Percentiles rank a stretch among this genome's conserved stretches.
phyloP scores from a whole-genome alignment of 108 stramenopile genomes.

The Cylindrotheca closterium region DNA sequence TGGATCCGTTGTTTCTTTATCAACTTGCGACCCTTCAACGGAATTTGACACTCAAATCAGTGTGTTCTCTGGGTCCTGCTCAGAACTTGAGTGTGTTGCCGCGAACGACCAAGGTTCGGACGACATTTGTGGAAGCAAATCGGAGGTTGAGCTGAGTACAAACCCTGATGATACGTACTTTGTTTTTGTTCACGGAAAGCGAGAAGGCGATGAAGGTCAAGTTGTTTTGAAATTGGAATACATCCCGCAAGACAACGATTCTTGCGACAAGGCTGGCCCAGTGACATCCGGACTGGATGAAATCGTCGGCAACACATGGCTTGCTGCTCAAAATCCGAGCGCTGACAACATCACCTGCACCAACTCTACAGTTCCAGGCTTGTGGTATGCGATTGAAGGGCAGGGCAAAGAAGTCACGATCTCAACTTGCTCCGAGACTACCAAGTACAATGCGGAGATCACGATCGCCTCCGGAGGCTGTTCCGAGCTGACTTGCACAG shows the following conservation, averaged over 20 bases:
- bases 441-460: conserved; percentile 6
- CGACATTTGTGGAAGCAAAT: not conserved
- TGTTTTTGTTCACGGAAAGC: not conserved
- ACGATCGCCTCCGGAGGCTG: not conserved
- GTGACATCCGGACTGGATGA: no score
- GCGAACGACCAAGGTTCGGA: conserved; percentile 3
- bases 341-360: no score
- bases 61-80: conserved; percentile 4
- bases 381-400: not conserved
- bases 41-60: conserved; percentile 13
- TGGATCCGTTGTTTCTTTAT: not conserved
- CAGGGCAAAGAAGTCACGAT: not conserved
- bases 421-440: conserved; percentile 4
- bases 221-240: not conserved
- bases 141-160: not conserved
- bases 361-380: no score
- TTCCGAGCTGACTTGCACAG: not conserved
- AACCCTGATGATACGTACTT: not conserved
- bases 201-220: not conserved
- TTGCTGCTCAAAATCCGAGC: no score
- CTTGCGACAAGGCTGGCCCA: not conserved
- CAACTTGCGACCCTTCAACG: not conserved
- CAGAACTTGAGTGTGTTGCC: conserved; percentile 2
- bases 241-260: not conserved
- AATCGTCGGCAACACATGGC: no score